Evolutionary conservation across 345 rosid species (phyloP).

Genomic region (Angophora floribunda): DNA sequence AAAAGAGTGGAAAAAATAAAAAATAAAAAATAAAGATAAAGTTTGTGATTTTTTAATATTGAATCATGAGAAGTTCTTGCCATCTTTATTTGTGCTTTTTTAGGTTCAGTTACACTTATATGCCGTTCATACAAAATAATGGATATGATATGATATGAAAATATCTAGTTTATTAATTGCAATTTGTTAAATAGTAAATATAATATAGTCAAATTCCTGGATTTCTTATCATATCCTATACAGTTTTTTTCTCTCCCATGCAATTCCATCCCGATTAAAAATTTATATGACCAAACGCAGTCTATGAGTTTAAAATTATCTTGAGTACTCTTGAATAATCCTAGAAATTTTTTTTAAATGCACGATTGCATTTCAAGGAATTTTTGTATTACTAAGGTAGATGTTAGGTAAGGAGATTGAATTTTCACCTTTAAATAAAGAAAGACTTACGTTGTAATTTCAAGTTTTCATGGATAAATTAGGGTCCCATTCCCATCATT

Average conservation of each 20-base stretch:
- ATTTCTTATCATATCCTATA: not conserved
- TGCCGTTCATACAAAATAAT: not conserved
- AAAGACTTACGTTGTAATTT: not conserved
- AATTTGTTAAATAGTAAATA: rapidly evolving
- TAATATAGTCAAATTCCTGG: not conserved
- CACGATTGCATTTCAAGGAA: not conserved
- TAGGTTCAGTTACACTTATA: not conserved
- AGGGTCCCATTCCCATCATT: not conserved
- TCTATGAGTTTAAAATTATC: not conserved
- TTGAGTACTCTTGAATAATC: not conserved
- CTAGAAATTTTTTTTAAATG: not conserved
- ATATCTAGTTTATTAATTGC: too few relatives aligned
- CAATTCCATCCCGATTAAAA: too few relatives aligned
- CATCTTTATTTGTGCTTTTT: not conserved
- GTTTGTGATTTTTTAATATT: not conserved
- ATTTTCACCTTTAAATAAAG: not conserved
- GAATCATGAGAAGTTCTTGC: not conserved
- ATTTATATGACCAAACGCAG: too few relatives aligned
- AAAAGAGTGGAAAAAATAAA: too few relatives aligned
- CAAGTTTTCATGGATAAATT: not conserved
- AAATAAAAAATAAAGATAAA: too few relatives aligned
- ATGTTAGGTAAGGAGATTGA: not conserved
- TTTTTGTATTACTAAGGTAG: not conserved
- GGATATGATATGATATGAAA: not conserved
- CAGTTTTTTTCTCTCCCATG: too few relatives aligned